Percentiles rank a stretch among this genome's conserved stretches.
These are phyloP conservation scores for Tremella yokohamensis DNA, from an alignment of 768 basidiomycete species.

Conservation along the genomic window DNA sequence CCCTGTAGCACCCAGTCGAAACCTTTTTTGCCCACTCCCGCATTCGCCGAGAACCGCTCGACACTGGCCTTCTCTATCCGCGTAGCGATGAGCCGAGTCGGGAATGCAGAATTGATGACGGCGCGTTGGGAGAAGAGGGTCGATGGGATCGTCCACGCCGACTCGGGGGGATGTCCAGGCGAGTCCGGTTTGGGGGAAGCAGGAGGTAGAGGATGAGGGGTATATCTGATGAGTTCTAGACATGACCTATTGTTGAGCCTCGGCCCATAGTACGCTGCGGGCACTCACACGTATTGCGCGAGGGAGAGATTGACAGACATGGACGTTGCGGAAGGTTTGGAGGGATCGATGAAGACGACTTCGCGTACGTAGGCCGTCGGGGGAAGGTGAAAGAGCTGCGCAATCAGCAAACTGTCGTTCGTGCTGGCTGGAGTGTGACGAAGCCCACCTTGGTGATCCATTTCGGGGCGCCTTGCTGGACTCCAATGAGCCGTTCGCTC, in stretches of 20 bases:
- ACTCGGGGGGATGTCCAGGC: slow-evolving; percentile 3
- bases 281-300: slow-evolving; percentile 89
- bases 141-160: background rate
- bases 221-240: slow-evolving; percentile 83
- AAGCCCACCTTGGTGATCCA: slow-evolving; percentile 83
- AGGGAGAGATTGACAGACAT: slow-evolving; percentile 90
- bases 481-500: slow-evolving; percentile 82
- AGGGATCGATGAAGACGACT: slow-evolving; percentile 86
- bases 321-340: slow-evolving; percentile 71
- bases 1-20: slow-evolving; percentile 69
- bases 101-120: slow-evolving; percentile 58
- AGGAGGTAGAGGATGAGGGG: slow-evolving; percentile 56
- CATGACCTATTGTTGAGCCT: slow-evolving; percentile 29
- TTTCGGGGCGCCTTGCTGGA: slow-evolving; percentile 82
- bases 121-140: slow-evolving; percentile 77
- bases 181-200: background rate
- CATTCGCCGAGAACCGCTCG: slow-evolving; percentile 87
- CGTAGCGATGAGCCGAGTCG: slow-evolving; percentile 60
- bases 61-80: slow-evolving; percentile 79
- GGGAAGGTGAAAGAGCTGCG: slow-evolving; percentile 34
- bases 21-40: slow-evolving; percentile 78
- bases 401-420: background rate
- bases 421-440: background rate
- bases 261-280: background rate
- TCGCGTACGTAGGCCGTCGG: slow-evolving; percentile 86